Base-by-base conservation (phyloP, 1,139 yeast genomes). In the Kodamaea ohmeri region DNA sequence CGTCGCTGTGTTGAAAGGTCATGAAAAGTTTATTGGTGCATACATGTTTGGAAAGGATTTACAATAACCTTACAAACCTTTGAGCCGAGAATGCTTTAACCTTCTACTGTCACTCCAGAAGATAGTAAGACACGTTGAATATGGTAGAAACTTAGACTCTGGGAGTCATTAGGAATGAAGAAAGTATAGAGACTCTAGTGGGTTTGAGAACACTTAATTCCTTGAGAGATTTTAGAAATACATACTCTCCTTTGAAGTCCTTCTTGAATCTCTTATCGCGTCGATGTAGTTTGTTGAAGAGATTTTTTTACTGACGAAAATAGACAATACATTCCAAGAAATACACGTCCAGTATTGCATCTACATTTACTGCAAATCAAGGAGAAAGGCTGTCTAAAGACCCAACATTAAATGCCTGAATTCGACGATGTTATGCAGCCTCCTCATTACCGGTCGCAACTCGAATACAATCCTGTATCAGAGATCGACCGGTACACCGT, bases 1-100 rank as follows among this genome's bases (percentile, higher is more conserved):
- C 19, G 94, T 78, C 1, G 95, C 83, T 0, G 66, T 71, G 1
- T 61, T 86, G 44, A 81, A 80, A 52, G 89, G 87, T 1, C 52
- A 66, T 25, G 71, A 71, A 1, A 65, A 70, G n/a, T 70, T 78
- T 9, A 80, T 83, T 2, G 88, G 84, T 37, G 95, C 90, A 4
- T 62, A 71, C 31, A 68, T 82, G 55, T 83, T 62, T 53, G 89
- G 89, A 2, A 80, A 79, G 49, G 77, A 75, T 42, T 61, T 82
- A 16, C 20, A 40, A 17, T 7, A 25, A 14, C 7, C 22, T 6
- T 20, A 20, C 6, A 6, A 20, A 9, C 22, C 22, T 20, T 9
- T 20, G 22, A 20, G n/a, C n/a, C n/a, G n/a, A n/a, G n/a, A n/a
- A n/a, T n/a, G n/a, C n/a, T n/a, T n/a, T n/a, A n/a, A n/a, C n/a